Base-by-base conservation (phyloP, 2,329 filamentous ascomycete species). In the Diplodia seriata region DNA sequence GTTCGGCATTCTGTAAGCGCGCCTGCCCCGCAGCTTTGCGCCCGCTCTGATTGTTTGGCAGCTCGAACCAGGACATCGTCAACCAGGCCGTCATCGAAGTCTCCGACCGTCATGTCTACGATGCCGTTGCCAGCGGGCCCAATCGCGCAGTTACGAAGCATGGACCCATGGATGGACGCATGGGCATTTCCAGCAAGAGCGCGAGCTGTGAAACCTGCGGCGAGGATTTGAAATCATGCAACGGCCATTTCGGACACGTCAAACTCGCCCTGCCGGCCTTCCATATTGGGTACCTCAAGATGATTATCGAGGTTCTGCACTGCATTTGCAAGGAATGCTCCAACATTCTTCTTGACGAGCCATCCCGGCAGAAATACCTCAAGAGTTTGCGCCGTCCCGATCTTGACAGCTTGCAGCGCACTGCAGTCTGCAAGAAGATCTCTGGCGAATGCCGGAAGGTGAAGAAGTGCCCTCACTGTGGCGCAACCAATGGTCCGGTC, bases 281-380 rank as follows among this genome's bases (percentile, higher is more conserved):
- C 76, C 95, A 99, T 77, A 93, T 98, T 71, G 95, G 95, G 47
- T 99, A 97, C 77, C 87, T 99, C 74, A 95, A 93, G 77, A 93
- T 96, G 77, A 93, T 95, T 71, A 94, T 97, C 76, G 90, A 90
- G 54, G 94, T 97, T 67, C 85, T 99, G 29, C 94, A 98, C 77
- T 91, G 95, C 75, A 96, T 99, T 71, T 99, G 95, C 89, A 99
- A 89, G 83, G 89, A 94, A 76, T 99, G 95, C 77, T 92, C 92
- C 29, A 87, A 87, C 70, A 90, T 98, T 7, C 81, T 99, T 67
- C 86, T 99, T 29, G 88, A 91, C 47, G 93, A 97, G 76, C 83
- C 87, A 23, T 92, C 97, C 73, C 89, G 92, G 71, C 89, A 91
- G 50, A 81, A 85, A 3, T 96, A 90, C 72, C 83, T 97, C n/a